A percentile compares a stretch with the other conserved stretches of the same genome.
phyloP scores from a whole-genome alignment of 768 basidiomycete genomes.

The Tulasnella sp. region DNA sequence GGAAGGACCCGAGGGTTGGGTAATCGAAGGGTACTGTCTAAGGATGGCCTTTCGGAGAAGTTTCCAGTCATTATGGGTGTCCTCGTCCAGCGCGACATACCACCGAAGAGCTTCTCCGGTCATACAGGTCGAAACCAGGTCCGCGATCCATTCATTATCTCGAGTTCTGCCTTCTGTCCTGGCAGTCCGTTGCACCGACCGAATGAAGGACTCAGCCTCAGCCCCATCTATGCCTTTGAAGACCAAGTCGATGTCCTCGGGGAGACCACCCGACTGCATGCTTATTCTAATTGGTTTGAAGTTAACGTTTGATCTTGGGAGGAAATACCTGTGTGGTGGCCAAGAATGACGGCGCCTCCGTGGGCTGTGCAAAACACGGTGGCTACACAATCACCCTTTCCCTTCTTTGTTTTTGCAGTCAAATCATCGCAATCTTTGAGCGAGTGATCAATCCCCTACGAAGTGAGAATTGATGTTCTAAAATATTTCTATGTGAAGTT shows the following conservation, averaged over 20 bases:
- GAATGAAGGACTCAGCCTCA: not conserved
- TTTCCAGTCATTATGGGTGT: not conserved
- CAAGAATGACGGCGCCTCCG: too few species aligned
- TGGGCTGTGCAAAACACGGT: too few species aligned
- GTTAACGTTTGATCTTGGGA: not conserved
- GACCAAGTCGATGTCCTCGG: not conserved
- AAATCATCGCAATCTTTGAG: too few species aligned
- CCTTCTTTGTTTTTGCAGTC: too few species aligned
- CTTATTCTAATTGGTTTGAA: not conserved
- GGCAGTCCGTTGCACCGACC: not conserved
- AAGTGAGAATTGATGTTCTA: too few species aligned
- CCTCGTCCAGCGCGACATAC: not conserved
- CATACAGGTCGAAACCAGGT: not conserved
- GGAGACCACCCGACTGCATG: not conserved
- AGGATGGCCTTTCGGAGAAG: not conserved
- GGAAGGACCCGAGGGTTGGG: too few species aligned
- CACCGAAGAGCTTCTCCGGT: not conserved
- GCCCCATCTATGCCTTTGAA: not conserved
- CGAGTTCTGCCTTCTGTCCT: not conserved
- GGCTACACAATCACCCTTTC: too few species aligned
- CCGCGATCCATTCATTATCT: constrained; percentile 9
- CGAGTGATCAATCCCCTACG: too few species aligned
- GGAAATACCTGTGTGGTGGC: too few species aligned
- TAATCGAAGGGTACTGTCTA: too few species aligned
- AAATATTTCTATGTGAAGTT: too few species aligned